Percentiles rank a stretch among this genome's conserved stretches.
Conservation (phyloP, 163 green algal genomes). For the Scenedesmus sp. region DNA sequence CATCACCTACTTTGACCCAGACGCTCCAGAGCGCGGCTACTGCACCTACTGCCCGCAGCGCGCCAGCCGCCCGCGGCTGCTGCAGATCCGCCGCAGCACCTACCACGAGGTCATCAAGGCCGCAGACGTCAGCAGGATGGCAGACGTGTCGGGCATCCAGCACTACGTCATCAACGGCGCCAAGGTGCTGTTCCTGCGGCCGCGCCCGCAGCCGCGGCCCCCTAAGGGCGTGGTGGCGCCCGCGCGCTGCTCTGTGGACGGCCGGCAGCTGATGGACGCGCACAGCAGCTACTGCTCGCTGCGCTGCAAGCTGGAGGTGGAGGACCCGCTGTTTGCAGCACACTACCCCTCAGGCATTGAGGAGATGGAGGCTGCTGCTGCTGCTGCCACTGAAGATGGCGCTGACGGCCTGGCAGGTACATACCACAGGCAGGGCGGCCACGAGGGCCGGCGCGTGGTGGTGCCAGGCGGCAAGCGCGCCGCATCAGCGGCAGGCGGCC, state of each 20-base stretch:
- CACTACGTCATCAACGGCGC: slow-evolving; percentile 71
- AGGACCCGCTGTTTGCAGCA: slow-evolving; percentile 44
- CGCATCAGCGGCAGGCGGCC: not conserved
- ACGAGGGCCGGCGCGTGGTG: slow-evolving; percentile 43
- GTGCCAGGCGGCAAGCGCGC: slow-evolving; percentile 40
- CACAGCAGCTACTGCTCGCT: slow-evolving; percentile 59
- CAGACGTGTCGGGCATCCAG: slow-evolving; percentile 59
- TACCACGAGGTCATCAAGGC: slow-evolving; percentile 70
- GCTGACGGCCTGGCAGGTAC: slow-evolving; percentile 18
- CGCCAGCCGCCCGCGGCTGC: slow-evolving; percentile 27
- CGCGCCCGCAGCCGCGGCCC: slow-evolving; percentile 56
- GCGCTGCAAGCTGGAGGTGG: slow-evolving; percentile 55
- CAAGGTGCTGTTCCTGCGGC: slow-evolving; percentile 67
- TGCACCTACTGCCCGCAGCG: slow-evolving; percentile 52
- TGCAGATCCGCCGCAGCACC: slow-evolving; percentile 65
- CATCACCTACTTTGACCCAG: slow-evolving; percentile 54
- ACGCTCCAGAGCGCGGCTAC: slow-evolving; percentile 10
- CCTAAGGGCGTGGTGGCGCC: slow-evolving; percentile 58
- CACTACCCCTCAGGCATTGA: slow-evolving; percentile 23
- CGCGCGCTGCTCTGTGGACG: slow-evolving; percentile 60
- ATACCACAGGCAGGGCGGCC: slow-evolving; percentile 41
- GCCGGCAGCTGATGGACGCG: slow-evolving; percentile 65
- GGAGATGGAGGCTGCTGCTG: slow-evolving; percentile 19
- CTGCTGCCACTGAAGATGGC: not conserved
- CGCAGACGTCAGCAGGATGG: slow-evolving; percentile 52